Base-by-base conservation (phyloP, 768 basidiomycete species). In the Collybiopsis luxurians region DNA sequence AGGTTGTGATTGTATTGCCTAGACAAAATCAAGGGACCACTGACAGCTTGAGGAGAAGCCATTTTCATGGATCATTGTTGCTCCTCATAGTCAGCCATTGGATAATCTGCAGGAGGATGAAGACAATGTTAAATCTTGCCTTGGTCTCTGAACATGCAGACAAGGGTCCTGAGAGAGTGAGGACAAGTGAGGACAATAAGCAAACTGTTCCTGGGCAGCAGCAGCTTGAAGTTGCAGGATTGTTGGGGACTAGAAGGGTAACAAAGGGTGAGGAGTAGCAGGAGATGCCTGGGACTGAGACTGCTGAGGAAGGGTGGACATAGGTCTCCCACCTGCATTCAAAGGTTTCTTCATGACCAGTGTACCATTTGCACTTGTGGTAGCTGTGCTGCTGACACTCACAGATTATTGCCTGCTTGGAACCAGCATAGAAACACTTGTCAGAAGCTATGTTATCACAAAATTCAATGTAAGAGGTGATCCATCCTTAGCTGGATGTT, bases 131-230 rank as follows among this genome's bases (percentile, higher is more conserved):
- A 34, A 51, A 34, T 51, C 36, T 39, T 34, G 43, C 30, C 53
- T 31, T 24, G 24, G 53, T 28, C 40, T 44, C 39, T 45, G 53
- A 31, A 34, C 27, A 54, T 54, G 53, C 12, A 54, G 53, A 9
- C 53, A 40, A 43, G 53, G 53, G 40, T 54, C 53, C 28, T 54
- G 53, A 26, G 53, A 54, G 23, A 54, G 39, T 19, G 53, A 54
- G 30, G 53, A 54, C 11, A 40, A 54, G 24, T 40, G 39, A 1
- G 53, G 43, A 43, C 53, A 40, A 54, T 54, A 54, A 5, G 40
- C 39, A 28, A 54, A 42, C 26, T 55, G 54, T 12, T 47, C 45
- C 19, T 55, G 53, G 9, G 43, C 53, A 6, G 53, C 30, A 28
- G 43, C 43, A 23, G 45, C 34, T 15, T 45, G 54, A 19, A 45